Percentiles rank a stretch among this genome's conserved stretches.
phyloP scores from a whole-genome alignment of 2,329 filamentous ascomycete genomes.

The Nothopassalora personata region DNA sequence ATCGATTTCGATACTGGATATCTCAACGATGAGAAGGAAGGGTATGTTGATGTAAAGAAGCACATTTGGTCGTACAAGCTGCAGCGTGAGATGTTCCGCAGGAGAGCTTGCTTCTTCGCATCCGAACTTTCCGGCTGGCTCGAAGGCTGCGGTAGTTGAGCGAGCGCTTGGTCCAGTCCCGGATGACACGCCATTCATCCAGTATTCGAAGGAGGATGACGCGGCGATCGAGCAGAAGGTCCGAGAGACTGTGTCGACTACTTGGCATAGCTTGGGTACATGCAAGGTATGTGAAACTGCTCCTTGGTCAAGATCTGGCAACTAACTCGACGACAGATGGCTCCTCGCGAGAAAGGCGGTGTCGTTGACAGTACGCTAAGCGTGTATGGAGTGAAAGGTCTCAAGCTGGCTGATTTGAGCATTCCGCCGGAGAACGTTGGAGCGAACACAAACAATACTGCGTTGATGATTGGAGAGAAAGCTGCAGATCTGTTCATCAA shows the following conservation, averaged over 20 bases:
- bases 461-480: conserved; percentile 40
- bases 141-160: conserved; percentile 40
- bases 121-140: conserved; percentile 34
- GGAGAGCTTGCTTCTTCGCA: conserved; percentile 38
- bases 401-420: conserved; percentile 42
- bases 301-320: too few relatives aligned
- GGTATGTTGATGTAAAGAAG: conserved; percentile 44
- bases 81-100: conserved; percentile 54
- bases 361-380: conserved; percentile 37
- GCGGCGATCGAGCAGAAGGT: conserved; percentile 38
- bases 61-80: conserved; percentile 61
- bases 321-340: conserved; percentile 37
- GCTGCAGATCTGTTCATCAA: conserved; percentile 37
- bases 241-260: conserved; percentile 36
- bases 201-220: conserved; percentile 36
- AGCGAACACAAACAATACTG: conserved; percentile 45
- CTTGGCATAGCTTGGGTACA: conserved; percentile 34
- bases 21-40: conserved; percentile 45
- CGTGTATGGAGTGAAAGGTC: conserved; percentile 35
- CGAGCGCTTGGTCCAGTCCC: conserved; percentile 24
- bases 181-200: conserved; percentile 41
- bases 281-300: background rate
- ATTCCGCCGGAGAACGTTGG: conserved; percentile 40
- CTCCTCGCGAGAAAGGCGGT: conserved; percentile 31
- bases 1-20: conserved; percentile 25